Percentiles rank a stretch among this genome's conserved stretches.
Evolutionary conservation across 305 asterid species (phyloP).

Genomic region (Salvia sclarea): DNA sequence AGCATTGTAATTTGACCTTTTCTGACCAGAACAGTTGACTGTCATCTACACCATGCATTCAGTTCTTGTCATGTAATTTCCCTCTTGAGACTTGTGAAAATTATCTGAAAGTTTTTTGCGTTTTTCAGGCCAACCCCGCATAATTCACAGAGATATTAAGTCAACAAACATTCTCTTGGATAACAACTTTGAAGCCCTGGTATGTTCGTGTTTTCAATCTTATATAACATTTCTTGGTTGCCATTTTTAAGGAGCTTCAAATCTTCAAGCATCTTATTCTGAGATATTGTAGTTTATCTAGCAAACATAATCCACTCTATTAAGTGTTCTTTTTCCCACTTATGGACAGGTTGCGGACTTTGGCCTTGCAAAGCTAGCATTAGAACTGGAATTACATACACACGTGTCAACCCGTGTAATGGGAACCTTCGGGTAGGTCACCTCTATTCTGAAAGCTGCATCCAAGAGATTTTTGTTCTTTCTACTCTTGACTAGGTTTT

Average conservation of each 20-base stretch:
- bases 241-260: neutral
- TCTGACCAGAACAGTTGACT: conserved; percentile 12
- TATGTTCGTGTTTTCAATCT: conserved; percentile 32
- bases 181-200: conserved; percentile 79
- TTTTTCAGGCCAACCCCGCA: conserved; percentile 78
- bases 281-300: conserved; percentile 1
- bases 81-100: neutral
- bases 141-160: conserved; percentile 87
- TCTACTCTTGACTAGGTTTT: neutral
- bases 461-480: conserved; percentile 16
- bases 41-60: neutral
- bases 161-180: conserved; percentile 82
- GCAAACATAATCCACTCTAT: neutral
- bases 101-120: neutral
- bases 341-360: conserved; percentile 79
- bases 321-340: conserved; percentile 8
- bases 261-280: conserved; percentile 11
- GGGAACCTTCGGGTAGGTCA: conserved; percentile 87
- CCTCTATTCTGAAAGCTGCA: conserved; percentile 12
- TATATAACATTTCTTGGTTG: neutral
- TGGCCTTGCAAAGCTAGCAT: conserved; percentile 86
- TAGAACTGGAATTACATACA: conserved; percentile 64
- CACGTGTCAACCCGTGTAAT: conserved; percentile 86
- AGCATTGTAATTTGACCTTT: conserved; percentile 8
- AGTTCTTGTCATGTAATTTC: conserved; percentile 18